Conservation (phyloP, 2,329 filamentous ascomycete species). For the Fusarium veterinarium region DNA sequence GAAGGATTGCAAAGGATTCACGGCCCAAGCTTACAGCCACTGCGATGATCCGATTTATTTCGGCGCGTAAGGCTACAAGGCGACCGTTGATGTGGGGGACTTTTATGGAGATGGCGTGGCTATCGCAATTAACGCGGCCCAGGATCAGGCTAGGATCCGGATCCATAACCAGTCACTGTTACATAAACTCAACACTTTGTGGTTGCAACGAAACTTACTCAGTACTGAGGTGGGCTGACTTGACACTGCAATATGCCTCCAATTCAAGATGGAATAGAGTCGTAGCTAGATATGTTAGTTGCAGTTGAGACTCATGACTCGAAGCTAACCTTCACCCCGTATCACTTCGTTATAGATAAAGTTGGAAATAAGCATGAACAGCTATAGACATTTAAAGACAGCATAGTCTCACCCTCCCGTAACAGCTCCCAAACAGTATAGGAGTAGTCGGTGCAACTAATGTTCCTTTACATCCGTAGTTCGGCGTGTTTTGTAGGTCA, state of each 20-base stretch:
- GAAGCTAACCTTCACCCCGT: no score
- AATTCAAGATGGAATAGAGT: not conserved
- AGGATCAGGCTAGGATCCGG: not conserved
- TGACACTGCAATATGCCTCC: no score
- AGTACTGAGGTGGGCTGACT: not conserved
- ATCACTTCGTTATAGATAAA: not conserved
- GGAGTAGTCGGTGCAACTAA: no score
- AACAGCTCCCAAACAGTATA: no score
- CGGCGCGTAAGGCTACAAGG: not conserved
- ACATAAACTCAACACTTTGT: no score
- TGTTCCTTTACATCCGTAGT: no score
- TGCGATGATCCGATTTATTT: not conserved
- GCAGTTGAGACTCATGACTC: accelerated
- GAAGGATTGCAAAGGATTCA: not conserved
- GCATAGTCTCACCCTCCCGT: no score
- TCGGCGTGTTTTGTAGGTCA: no score
- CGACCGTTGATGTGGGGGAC: not conserved
- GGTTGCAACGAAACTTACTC: not conserved
- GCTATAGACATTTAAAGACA: no score
- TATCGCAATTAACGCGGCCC: not conserved
- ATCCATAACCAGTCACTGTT: no score
- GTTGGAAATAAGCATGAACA: not conserved
- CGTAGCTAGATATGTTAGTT: not conserved
- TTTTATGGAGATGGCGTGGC: not conserved
- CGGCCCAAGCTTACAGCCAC: not conserved